Evolutionary conservation across 257 asterid genomes (phyloP).

Genomic region (Echium plantagineum): DNA sequence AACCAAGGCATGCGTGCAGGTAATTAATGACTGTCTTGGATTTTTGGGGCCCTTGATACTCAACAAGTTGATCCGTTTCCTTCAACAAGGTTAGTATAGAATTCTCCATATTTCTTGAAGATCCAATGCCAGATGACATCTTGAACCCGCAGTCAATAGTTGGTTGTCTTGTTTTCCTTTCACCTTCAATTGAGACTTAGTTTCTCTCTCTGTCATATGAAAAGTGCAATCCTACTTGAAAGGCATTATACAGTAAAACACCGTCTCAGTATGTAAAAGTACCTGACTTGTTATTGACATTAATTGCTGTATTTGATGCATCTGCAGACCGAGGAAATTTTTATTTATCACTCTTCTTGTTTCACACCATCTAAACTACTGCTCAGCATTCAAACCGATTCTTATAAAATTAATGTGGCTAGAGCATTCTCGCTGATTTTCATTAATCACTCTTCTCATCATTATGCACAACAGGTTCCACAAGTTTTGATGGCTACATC

Average conservation of each 20-base stretch:
- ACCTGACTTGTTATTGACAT: background rate
- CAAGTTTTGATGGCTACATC: constrained; percentile 57
- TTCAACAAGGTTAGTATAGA: constrained; percentile 61
- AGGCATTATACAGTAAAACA: too few species aligned
- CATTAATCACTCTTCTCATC: too few species aligned
- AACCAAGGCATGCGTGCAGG: constrained; percentile 35
- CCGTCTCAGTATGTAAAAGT: too few species aligned
- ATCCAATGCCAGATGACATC: constrained; percentile 1
- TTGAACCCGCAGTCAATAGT: constrained; percentile 1
- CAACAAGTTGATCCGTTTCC: constrained; percentile 77
- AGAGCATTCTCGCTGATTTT: too few species aligned
- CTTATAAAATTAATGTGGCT: background rate
- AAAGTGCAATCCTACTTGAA: too few species aligned
- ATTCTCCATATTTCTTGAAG: background rate
- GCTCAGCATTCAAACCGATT: background rate
- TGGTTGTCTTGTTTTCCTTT: background rate
- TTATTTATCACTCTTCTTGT: too few species aligned
- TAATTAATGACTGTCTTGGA: constrained; percentile 79
- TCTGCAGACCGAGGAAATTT: too few species aligned
- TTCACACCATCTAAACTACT: background rate
- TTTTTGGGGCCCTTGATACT: constrained; percentile 92
- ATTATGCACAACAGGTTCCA: constrained; percentile 41
- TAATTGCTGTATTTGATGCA: too few species aligned
- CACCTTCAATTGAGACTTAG: background rate
- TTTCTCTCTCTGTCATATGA: too few species aligned